Evolutionary conservation across 495 filamentous ascomycete species (phyloP).

Genomic region (Paragyromitra xinjiangensis): DNA sequence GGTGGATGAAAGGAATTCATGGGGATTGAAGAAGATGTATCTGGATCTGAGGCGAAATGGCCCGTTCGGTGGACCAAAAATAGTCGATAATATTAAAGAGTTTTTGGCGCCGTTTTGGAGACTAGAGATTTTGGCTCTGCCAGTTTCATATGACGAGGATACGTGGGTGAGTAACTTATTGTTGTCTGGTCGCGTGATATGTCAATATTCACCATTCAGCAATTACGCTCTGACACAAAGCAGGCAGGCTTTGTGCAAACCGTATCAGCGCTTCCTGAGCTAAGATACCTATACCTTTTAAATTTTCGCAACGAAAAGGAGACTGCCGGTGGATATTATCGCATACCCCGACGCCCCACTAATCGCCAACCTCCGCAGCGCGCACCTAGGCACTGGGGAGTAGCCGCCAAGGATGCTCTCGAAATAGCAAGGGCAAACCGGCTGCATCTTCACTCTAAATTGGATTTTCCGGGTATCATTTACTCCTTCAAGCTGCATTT

Average conservation of each 20-base stretch:
- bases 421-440: conserved; percentile 13
- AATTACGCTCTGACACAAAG: not conserved
- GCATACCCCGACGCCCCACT: not conserved
- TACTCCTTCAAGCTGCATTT: not conserved
- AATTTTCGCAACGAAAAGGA: conserved; percentile 25
- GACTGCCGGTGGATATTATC: conserved; percentile 1
- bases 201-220: not conserved
- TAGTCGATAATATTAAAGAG: conserved; percentile 4
- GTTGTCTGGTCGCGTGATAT: not conserved
- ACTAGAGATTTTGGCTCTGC: conserved; percentile 11
- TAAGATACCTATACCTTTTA: conserved; percentile 10
- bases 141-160: conserved; percentile 3
- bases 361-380: conserved; percentile 1
- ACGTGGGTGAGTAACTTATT: conserved; percentile 5
- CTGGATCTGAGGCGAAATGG: conserved; percentile 19
- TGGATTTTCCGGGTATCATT: conserved; percentile 1
- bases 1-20: conserved; percentile 1
- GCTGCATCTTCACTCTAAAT: not conserved
- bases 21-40: conserved; percentile 15
- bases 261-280: conserved; percentile 11
- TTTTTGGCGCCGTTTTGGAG: conserved; percentile 16
- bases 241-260: conserved; percentile 1
- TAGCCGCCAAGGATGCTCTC: conserved; percentile 13
- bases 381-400: conserved; percentile 18
- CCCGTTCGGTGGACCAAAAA: conserved; percentile 12